These are phyloP conservation scores for Colletotrichum lini DNA, from an alignment of 2,329 filamentous ascomycete genomes.

Conservation along the genomic window DNA sequence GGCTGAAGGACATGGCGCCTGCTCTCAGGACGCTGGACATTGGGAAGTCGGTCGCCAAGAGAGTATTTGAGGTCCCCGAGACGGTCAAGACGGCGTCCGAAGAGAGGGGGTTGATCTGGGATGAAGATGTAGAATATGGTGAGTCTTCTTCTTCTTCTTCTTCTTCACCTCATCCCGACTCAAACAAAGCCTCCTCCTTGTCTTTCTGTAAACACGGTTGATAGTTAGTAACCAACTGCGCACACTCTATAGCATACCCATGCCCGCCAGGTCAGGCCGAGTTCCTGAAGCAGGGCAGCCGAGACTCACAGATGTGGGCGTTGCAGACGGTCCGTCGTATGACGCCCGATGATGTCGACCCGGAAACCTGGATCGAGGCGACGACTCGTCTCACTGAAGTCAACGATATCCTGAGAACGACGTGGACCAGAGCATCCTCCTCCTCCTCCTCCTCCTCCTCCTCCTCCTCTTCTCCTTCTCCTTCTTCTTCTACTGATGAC, in stretches of 20 bases:
- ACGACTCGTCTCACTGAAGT: constrained; percentile 41
- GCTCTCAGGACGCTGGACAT: background rate
- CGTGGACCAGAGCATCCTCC: constrained; percentile 36
- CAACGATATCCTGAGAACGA: constrained; percentile 48
- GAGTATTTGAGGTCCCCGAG: constrained; percentile 1
- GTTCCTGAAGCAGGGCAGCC: constrained; percentile 47
- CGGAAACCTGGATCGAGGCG: constrained; percentile 44
- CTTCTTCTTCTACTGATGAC: constrained; percentile 3
- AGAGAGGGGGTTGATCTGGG: constrained; percentile 8
- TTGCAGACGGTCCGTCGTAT: constrained; percentile 46
- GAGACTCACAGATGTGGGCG: constrained; percentile 46
- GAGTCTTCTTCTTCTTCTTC: background rate
- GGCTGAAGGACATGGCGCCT: constrained; percentile 30
- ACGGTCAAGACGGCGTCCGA: background rate
- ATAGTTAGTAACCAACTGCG: background rate
- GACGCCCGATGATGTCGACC: constrained; percentile 39
- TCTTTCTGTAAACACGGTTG: background rate
- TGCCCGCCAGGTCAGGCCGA: constrained; percentile 50
- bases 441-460: too few species aligned
- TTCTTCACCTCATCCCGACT: too few species aligned
- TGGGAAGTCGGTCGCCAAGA: background rate
- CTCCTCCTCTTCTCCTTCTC: too few species aligned
- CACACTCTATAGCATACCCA: constrained; percentile 46
- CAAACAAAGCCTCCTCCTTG: background rate
- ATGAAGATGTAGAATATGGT: constrained; percentile 42